phyloP scores from a whole-genome alignment of 2,329 filamentous ascomycete genomes.

The Curvularia sp. region DNA sequence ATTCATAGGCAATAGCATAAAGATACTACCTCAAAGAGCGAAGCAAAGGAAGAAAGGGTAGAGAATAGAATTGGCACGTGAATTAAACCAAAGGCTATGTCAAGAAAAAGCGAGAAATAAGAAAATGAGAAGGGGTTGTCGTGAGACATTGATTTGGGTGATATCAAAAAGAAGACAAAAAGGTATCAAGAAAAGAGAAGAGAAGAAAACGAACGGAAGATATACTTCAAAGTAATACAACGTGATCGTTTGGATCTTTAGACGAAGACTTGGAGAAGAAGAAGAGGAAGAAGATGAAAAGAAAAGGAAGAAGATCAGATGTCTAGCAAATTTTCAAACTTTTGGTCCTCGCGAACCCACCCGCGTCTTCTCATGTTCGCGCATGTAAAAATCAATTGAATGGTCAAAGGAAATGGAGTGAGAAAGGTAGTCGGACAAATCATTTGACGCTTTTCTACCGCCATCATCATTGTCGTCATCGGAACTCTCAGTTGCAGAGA shows the following conservation, averaged over 20 bases:
- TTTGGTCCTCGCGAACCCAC: constrained; percentile 21
- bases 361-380: constrained; percentile 9
- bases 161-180: background rate
- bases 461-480: constrained; percentile 9
- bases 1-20: background rate
- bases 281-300: background rate
- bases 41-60: background rate
- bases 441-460: constrained; percentile 7
- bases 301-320: background rate
- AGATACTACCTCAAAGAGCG: background rate
- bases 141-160: background rate
- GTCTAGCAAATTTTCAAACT: constrained; percentile 11
- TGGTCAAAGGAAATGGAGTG: constrained; percentile 26
- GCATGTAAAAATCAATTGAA: constrained; percentile 12
- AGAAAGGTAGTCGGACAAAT: constrained; percentile 22
- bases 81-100: constrained; percentile 3
- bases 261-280: too few relatives aligned
- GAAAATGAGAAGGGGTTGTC: background rate
- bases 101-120: background rate
- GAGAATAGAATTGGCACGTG: background rate
- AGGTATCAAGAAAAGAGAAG: background rate
- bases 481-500: constrained; percentile 10
- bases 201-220: constrained; percentile 1
- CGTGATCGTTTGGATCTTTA: background rate
- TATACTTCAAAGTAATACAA: constrained; percentile 1